Evolutionary conservation across 257 asterid species (phyloP).

Genomic region (Lavandula angustifolia): DNA sequence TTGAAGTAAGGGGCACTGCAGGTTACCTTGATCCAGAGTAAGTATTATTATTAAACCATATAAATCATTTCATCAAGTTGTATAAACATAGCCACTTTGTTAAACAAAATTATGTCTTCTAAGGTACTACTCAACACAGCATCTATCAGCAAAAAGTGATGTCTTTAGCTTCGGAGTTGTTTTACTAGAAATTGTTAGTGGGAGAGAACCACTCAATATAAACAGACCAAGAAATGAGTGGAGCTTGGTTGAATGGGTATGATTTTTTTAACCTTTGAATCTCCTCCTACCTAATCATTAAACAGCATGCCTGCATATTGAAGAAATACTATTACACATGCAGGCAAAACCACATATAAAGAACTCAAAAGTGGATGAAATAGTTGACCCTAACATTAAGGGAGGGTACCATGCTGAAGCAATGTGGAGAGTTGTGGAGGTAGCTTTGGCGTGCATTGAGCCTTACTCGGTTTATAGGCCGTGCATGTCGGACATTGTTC

Average conservation of each 20-base stretch:
- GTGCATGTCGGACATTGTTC: conserved; percentile 78
- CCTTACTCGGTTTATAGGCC: conserved; percentile 83
- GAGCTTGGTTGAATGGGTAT: conserved; percentile 91
- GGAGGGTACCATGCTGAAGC: conserved; percentile 52
- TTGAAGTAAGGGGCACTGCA: conserved; percentile 82
- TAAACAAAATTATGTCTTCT: conserved; percentile 14
- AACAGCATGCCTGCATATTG: not conserved
- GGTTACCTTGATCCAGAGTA: conserved; percentile 87
- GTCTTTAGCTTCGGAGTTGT: conserved; percentile 82
- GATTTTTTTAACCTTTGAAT: conserved; percentile 24
- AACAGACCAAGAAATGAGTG: conserved; percentile 75
- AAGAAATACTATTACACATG: not conserved
- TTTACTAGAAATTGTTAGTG: conserved; percentile 69
- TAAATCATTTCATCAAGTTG: conserved; percentile 7
- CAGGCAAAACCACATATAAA: conserved; percentile 83
- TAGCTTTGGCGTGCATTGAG: conserved; percentile 83
- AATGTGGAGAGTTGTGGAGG: conserved; percentile 69
- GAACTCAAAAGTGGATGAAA: conserved; percentile 67
- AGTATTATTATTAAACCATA: conserved; percentile 34
- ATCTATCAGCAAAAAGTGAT: conserved; percentile 78
- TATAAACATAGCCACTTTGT: conserved; percentile 16
- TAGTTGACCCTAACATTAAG: conserved; percentile 46
- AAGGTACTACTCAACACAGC: conserved; percentile 85
- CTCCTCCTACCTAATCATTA: conserved; percentile 16
- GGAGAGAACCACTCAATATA: conserved; percentile 83